These are phyloP conservation scores for Angophora floribunda DNA, from an alignment of 345 rosid species.

Conservation along the genomic window DNA sequence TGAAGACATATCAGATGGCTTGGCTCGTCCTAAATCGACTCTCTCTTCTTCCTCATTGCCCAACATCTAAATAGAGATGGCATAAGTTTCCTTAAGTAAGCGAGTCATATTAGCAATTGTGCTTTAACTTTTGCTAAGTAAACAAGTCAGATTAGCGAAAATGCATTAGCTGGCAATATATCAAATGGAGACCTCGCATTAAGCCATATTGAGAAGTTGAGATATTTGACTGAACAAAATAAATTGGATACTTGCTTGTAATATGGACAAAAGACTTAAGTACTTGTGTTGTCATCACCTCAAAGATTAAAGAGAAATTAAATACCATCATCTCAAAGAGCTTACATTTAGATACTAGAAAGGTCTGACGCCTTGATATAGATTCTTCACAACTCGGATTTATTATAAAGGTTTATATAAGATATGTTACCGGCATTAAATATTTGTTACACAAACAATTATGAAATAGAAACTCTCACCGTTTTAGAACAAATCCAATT, in stretches of 20 bases:
- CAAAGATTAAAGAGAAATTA: not conserved
- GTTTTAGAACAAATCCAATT: not conserved
- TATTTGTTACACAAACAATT: not conserved
- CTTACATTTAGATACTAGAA: not conserved
- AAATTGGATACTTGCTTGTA: not conserved
- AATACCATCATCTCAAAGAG: not conserved
- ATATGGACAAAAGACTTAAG: not conserved
- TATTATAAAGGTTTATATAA: not conserved
- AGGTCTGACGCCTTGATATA: not conserved
- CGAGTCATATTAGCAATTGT: not conserved
- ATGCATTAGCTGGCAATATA: not conserved
- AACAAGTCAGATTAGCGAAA: not conserved
- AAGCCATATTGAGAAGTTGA: not conserved
- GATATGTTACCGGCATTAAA: not conserved
- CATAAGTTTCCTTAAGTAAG: not conserved
- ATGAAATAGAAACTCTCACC: not conserved
- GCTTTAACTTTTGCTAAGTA: not conserved
- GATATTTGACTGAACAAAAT: not conserved
- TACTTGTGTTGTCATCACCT: not conserved
- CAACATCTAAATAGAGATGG: not conserved
- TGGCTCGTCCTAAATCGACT: not conserved
- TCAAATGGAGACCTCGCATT: not conserved
- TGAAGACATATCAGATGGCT: not conserved
- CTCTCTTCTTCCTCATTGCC: not conserved
- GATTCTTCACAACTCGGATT: not conserved